Conservation (phyloP, 2,329 filamentous ascomycete genomes). For the Setomelanomma holmii region DNA sequence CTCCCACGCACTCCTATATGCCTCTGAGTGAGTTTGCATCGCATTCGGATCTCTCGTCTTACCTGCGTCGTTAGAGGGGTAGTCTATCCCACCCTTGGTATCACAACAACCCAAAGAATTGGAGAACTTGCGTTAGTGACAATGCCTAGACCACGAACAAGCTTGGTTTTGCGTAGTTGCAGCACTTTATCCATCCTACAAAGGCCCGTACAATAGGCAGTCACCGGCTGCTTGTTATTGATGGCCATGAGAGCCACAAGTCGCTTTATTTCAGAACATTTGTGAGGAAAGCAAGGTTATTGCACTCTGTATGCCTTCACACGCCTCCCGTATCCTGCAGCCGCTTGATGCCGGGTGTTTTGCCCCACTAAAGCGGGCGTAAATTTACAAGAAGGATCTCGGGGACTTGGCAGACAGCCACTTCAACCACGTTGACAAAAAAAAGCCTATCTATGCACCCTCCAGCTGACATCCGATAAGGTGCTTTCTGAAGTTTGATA, state of each 20-base stretch:
- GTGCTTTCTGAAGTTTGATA: conserved; percentile 27
- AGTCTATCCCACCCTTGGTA: conserved; percentile 14
- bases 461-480: conserved; percentile 26
- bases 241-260: conserved; percentile 48
- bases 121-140: conserved; percentile 32
- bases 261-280: conserved; percentile 45
- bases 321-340: conserved; percentile 14
- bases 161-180: conserved; percentile 42
- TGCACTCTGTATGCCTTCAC: conserved; percentile 44
- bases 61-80: too few relatives aligned
- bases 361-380: conserved; percentile 13
- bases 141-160: conserved; percentile 48
- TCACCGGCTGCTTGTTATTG: conserved; percentile 48
- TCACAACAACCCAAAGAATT: conserved; percentile 21
- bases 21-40: too few relatives aligned
- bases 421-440: conserved; percentile 40
- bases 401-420: conserved; percentile 29
- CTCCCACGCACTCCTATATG: too few relatives aligned
- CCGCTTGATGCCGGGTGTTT: conserved; percentile 16
- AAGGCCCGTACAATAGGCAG: conserved; percentile 25
- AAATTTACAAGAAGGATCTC: conserved; percentile 41
- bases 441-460: conserved; percentile 24
- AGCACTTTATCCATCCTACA: conserved; percentile 47
- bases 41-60: too few relatives aligned
- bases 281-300: conserved; percentile 49